phyloP scores from a whole-genome alignment of 768 basidiomycete species.

The Dentipellis sp. region DNA sequence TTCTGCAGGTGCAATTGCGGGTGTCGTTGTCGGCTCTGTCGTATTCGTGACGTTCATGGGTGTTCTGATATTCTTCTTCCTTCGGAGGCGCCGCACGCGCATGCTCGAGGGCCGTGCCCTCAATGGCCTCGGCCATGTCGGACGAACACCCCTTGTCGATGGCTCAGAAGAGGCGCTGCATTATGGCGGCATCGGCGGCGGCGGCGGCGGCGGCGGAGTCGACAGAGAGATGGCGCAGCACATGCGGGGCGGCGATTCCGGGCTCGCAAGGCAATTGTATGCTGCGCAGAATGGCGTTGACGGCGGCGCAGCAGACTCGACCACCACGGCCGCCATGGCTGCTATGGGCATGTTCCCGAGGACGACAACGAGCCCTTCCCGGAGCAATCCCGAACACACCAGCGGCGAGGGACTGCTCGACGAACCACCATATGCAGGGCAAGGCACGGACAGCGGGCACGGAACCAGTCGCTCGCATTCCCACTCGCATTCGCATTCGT shows the following conservation, averaged over 20 bases:
- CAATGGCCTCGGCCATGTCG: not conserved
- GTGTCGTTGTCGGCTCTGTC: not conserved
- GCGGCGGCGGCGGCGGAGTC: not conserved
- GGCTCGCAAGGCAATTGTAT: too few relatives aligned
- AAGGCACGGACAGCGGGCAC: not conserved
- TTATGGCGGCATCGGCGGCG: not conserved
- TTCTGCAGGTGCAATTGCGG: not conserved
- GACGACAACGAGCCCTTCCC: not conserved
- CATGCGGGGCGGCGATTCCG: not conserved
- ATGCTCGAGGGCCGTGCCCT: not conserved
- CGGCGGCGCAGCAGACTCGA: not conserved
- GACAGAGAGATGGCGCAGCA: not conserved
- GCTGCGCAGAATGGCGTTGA: too few relatives aligned
- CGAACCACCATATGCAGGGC: not conserved
- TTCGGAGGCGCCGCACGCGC: not conserved
- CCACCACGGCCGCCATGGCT: not conserved
- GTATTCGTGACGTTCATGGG: not conserved
- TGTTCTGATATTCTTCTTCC: not conserved
- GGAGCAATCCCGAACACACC: not conserved
- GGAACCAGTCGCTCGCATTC: not conserved
- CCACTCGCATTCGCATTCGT: not conserved
- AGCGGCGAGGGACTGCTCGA: not conserved
- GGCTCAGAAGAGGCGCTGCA: not conserved
- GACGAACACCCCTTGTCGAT: not conserved
- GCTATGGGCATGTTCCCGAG: not conserved